phyloP scores from a whole-genome alignment of 352 stramenopile genomes.

The Thalassiosira livingstoniorum region DNA sequence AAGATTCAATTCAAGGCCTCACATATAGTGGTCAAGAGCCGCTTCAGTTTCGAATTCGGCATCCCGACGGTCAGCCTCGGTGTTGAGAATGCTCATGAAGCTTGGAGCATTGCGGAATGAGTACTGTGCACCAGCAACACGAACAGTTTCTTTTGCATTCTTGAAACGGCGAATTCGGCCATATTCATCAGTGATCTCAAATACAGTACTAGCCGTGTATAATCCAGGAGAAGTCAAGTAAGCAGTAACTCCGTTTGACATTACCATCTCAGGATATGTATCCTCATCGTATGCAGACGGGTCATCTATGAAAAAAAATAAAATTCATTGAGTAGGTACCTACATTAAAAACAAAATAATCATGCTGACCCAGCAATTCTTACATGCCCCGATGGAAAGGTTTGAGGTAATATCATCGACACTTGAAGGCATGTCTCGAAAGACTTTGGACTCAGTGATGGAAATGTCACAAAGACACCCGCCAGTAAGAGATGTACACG shows the following conservation, averaged over 20 bases:
- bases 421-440: constrained; percentile 59
- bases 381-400: constrained; percentile 61
- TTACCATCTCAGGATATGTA: constrained; percentile 43
- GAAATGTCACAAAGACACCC: constrained; percentile 61
- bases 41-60: constrained; percentile 80
- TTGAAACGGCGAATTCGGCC: constrained; percentile 55
- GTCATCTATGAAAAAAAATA: no score
- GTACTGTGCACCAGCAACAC: constrained; percentile 58
- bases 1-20: neutral
- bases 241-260: constrained; percentile 59
- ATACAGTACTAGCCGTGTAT: constrained; percentile 63
- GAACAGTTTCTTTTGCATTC: constrained; percentile 66
- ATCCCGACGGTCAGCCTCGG: constrained; percentile 61
- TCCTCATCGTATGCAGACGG: constrained; percentile 46
- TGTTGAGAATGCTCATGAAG: constrained; percentile 75
- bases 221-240: constrained; percentile 38
- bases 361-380: no score
- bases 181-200: constrained; percentile 68
- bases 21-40: constrained; percentile 71
- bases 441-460: constrained; percentile 54
- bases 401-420: constrained; percentile 62
- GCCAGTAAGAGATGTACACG: constrained; percentile 59
- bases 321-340: no score
- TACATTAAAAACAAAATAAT: no score
- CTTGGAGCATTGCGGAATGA: constrained; percentile 77